Conservation (phyloP, 2,329 filamentous ascomycete species). For the Verticillium zaregamsianum region DNA sequence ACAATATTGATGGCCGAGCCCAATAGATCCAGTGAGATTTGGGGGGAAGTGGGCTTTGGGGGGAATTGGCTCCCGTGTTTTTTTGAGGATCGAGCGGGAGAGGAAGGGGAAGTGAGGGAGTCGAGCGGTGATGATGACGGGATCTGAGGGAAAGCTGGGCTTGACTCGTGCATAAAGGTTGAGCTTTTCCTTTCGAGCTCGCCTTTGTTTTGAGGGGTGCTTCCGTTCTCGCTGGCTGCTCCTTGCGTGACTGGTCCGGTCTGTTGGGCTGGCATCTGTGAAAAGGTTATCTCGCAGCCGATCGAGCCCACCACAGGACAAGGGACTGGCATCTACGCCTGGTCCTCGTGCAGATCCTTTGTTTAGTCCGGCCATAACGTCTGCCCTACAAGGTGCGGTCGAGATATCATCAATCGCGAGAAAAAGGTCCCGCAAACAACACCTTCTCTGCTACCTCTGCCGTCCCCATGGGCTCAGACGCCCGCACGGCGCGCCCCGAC, state of each 20-base stretch:
- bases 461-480: background rate
- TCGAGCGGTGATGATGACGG: background rate
- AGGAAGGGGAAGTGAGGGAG: background rate
- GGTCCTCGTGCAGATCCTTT: background rate
- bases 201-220: background rate
- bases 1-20: background rate
- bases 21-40: background rate
- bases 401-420: background rate
- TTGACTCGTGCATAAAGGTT: background rate
- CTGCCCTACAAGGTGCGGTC: background rate
- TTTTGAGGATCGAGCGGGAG: background rate
- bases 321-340: background rate
- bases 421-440: too few relatives aligned
- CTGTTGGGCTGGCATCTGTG: background rate
- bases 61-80: background rate
- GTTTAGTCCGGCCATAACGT: background rate
- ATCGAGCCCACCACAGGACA: background rate
- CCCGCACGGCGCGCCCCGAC: constrained; percentile 1
- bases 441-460: background rate
- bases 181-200: background rate
- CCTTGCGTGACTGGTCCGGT: background rate
- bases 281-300: background rate
- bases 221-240: background rate
- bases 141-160: background rate
- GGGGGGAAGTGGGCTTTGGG: background rate